Conservation (phyloP, 1,284 basidiomycete species). For the Inonotus obliquus region DNA sequence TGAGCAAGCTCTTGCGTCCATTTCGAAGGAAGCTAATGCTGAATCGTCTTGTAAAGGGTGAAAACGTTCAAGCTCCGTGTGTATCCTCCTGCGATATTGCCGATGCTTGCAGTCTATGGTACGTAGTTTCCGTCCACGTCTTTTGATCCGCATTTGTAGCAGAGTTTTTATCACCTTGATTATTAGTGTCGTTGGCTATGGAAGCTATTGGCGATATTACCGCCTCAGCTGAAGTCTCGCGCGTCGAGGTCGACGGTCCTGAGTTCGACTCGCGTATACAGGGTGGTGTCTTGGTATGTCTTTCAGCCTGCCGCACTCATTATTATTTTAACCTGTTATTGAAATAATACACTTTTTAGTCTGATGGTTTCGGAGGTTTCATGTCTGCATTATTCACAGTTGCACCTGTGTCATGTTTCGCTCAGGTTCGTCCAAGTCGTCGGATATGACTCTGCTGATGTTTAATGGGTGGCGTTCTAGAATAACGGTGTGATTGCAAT, state of each 20-base stretch:
- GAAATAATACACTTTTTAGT: constrained; percentile 32
- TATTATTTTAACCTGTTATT: neutral
- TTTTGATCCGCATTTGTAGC: neutral
- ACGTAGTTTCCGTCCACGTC: constrained; percentile 17
- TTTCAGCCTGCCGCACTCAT: constrained; percentile 10
- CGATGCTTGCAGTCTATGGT: constrained; percentile 81
- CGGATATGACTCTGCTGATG: no score
- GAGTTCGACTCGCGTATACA: constrained; percentile 79
- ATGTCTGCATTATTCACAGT: constrained; percentile 78
- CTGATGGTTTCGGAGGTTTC: constrained; percentile 72
- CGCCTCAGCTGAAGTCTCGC: constrained; percentile 78
- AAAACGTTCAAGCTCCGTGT: constrained; percentile 75
- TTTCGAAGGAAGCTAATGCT: neutral
- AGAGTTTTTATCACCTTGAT: neutral
- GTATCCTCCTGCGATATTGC: constrained; percentile 78
- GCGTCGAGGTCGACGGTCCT: constrained; percentile 59
- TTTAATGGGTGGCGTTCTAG: no score
- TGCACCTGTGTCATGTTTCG: constrained; percentile 76
- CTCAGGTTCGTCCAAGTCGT: constrained; percentile 48
- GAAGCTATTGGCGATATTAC: constrained; percentile 88
- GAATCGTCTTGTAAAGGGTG: constrained; percentile 42
- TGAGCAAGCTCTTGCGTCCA: constrained; percentile 20
- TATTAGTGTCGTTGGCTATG: constrained; percentile 65
- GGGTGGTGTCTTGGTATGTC: constrained; percentile 73
- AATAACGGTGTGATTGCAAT: constrained; percentile 81